Percentiles rank a stretch among this genome's conserved stretches.
Conservation (phyloP, 139 green algal species). For the Asterochloris erici region DNA sequence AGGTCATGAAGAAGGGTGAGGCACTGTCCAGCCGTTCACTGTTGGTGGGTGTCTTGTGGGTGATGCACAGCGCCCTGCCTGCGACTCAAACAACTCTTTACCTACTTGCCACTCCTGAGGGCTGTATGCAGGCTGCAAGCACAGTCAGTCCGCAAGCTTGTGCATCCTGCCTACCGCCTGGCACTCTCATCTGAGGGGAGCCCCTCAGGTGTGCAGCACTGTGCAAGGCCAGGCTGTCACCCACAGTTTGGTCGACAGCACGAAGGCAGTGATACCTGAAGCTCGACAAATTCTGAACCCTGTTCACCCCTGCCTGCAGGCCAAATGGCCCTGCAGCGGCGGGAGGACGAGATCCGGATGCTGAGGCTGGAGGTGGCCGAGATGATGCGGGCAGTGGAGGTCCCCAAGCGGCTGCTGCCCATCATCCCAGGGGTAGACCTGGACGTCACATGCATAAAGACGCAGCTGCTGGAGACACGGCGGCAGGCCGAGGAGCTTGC, state of each 20-base stretch:
- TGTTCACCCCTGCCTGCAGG: slow-evolving; percentile 16
- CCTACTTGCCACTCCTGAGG: too few species aligned
- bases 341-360: slow-evolving; percentile 67
- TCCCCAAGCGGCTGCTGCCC: slow-evolving; percentile 30
- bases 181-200: too few species aligned
- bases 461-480: slow-evolving; percentile 57
- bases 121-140: too few species aligned
- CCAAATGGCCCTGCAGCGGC: slow-evolving; percentile 43
- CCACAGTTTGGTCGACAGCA: too few species aligned
- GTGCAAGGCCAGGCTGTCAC: too few species aligned
- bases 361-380: slow-evolving; percentile 56
- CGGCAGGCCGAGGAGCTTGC: slow-evolving; percentile 54
- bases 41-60: too few species aligned
- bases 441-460: slow-evolving; percentile 51
- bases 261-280: too few species aligned
- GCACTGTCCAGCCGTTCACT: neutral
- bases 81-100: too few species aligned
- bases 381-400: slow-evolving; percentile 8
- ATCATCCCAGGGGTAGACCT: slow-evolving; percentile 52
- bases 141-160: too few species aligned
- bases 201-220: too few species aligned
- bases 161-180: neutral
- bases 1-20: slow-evolving; percentile 38
- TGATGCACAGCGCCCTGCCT: too few species aligned
- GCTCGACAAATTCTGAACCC: too few species aligned